Conservation (phyloP, 352 stramenopile species). For the Globisporangium orthogonon region DNA sequence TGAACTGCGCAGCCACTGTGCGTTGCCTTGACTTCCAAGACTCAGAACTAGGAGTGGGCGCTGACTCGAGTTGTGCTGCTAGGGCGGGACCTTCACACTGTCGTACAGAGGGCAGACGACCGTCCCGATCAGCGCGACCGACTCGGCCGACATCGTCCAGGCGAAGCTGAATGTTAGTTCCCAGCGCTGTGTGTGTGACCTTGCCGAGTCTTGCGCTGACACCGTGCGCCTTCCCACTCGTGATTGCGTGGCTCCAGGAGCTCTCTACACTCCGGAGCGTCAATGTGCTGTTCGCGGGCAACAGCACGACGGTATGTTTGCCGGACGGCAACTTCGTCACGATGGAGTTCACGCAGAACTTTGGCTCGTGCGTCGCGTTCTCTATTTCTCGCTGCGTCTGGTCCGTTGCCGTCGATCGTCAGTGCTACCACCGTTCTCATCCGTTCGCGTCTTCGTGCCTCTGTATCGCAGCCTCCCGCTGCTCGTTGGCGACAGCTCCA, state of each 20-base stretch:
- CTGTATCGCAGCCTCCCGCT: slow-evolving; percentile 33
- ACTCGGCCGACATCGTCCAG: slow-evolving; percentile 52
- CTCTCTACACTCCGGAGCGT: slow-evolving; percentile 49
- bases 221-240: not conserved
- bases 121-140: slow-evolving; percentile 48
- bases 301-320: slow-evolving; percentile 50
- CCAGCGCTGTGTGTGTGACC: not conserved
- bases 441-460: not conserved
- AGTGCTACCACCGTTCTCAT: not conserved
- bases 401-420: too few species aligned
- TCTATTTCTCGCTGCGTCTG: not conserved
- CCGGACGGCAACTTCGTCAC: slow-evolving; percentile 64
- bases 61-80: not conserved
- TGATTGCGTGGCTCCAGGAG: slow-evolving; percentile 17
- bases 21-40: not conserved
- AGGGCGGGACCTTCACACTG: slow-evolving; percentile 69
- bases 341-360: slow-evolving; percentile 78
- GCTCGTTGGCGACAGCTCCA: slow-evolving; percentile 62
- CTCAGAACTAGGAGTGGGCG: too few species aligned
- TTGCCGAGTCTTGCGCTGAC: not conserved
- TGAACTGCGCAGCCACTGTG: slow-evolving; percentile 62
- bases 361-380: slow-evolving; percentile 36
- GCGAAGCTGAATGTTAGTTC: slow-evolving; percentile 58
- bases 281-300: slow-evolving; percentile 53
- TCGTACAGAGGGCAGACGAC: slow-evolving; percentile 61